phyloP scores from a whole-genome alignment of 2,329 filamentous ascomycete genomes.

The Talaromyces sp. region DNA sequence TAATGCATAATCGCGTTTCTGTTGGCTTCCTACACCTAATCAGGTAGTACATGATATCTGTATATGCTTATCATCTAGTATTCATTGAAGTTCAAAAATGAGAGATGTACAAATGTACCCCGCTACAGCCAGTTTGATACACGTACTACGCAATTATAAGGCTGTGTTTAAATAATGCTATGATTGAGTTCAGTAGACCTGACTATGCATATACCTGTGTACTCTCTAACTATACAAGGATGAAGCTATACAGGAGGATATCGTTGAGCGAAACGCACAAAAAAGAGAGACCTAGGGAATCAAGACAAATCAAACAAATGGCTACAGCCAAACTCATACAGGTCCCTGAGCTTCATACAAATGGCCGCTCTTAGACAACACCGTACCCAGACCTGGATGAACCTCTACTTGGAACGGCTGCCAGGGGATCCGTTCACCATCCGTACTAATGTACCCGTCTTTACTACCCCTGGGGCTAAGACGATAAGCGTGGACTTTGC shows the following conservation, averaged over 20 bases:
- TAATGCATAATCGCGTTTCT: background rate
- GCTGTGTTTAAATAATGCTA: background rate
- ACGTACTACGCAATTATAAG: background rate
- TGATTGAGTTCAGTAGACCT: background rate
- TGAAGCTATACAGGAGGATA: conserved; percentile 15
- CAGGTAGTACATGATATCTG: conserved; percentile 1
- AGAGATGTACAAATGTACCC: too few species aligned
- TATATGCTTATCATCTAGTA: background rate
- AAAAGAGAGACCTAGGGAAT: background rate
- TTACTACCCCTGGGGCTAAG: conserved; percentile 70
- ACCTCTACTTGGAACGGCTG: conserved; percentile 89
- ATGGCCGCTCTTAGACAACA: conserved; percentile 71
- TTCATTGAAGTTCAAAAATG: background rate
- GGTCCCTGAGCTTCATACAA: conserved; percentile 62
- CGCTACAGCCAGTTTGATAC: background rate
- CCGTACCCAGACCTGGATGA: conserved; percentile 74
- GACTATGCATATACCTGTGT: conserved; percentile 8
- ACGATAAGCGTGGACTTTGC: conserved; percentile 83
- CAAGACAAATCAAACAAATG: background rate
- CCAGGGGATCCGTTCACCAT: conserved; percentile 84
- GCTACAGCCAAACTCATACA: conserved; percentile 17
- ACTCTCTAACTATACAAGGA: conserved; percentile 13
- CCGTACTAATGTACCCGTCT: conserved; percentile 86
- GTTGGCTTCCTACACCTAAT: background rate
- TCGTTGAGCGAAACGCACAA: background rate